Evolutionary conservation across 192 early-diverging fungal species (phyloP).

Genomic region (Powellomyces hirtus): DNA sequence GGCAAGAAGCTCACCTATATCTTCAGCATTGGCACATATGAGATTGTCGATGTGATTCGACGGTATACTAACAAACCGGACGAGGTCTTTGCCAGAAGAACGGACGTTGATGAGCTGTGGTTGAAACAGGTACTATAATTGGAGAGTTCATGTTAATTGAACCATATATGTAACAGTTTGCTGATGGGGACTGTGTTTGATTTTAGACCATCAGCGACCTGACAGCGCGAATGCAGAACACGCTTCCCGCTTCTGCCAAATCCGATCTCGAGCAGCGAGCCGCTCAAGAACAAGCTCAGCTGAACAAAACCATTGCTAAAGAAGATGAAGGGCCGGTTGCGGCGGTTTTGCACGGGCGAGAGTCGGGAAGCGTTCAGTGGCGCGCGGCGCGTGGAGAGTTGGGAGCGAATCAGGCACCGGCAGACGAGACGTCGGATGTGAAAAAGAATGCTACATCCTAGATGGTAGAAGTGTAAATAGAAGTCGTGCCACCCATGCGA

Average conservation of each 20-base stretch:
- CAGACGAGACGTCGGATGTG: no score
- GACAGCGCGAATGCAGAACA: background rate
- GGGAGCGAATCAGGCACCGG: background rate
- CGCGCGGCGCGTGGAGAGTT: constrained; percentile 31
- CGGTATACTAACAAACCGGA: constrained; percentile 26
- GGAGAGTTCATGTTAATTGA: no score
- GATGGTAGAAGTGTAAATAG: no score
- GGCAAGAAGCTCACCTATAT: constrained; percentile 44
- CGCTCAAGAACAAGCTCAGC: constrained; percentile 15
- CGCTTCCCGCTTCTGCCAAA: background rate
- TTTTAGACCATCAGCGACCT: background rate
- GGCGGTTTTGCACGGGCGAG: constrained; percentile 19
- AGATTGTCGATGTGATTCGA: constrained; percentile 36
- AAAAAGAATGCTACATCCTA: no score
- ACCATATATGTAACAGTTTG: background rate
- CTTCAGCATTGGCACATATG: constrained; percentile 24
- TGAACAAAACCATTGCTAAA: background rate
- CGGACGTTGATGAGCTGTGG: constrained; percentile 26
- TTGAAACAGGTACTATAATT: background rate
- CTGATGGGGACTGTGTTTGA: background rate
- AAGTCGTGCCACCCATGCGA: no score
- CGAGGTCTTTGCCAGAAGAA: constrained; percentile 21
- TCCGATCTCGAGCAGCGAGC: constrained; percentile 3
- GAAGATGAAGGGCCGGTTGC: no score
- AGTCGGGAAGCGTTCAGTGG: constrained; percentile 35